Evolutionary conservation across 305 asterid species (phyloP), one percentile per base, ranked within the genome.

Genomic region (Fraxinus sp.): DNA sequence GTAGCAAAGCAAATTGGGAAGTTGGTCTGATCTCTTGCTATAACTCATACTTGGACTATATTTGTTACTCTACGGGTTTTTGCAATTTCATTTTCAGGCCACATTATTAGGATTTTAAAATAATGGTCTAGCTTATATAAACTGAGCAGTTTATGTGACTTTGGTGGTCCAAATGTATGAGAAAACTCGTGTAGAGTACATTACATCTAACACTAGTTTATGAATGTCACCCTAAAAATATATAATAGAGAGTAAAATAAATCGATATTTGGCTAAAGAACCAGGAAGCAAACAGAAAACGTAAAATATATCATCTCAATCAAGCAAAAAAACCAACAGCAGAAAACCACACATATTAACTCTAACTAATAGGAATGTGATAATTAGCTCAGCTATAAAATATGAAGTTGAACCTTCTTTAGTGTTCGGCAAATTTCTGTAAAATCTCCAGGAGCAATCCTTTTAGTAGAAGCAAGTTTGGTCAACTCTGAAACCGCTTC

Each of bases 401-500:
- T 32, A 28, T 13, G 11, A 46, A 44, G 7, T 81, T 39, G 82
- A 22, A 91, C 98, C 99, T 96, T 96, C 86, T 97, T 97, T 76
- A 97, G 88, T 59, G 94, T 93, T 84, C 99, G 92, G 89, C 97
- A 95, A 84, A 95, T 91, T 91, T 97, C 99, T 16, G 94, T 73
- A 80, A 95, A 95, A 89, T 97, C 99, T 83, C 99, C 99, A 78
- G 99, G 97, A 85, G 98, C 96, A 82, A 97, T 93, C 89, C 91
- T 91, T 86, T 87, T 97, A 32, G 98, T 93, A 68, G 99, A 95
- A 76, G 98, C 97, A 88, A 97, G 98, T 88, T 97, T 95, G 75
- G 98, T 95, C 86, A 97, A 84, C 89, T 93, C 98, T 75, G 95
- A 95, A 86, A 97, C 97, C 68, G 98, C 99, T 72, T 95, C 98